Evolutionary conservation across 75 land plant genomes (phyloP).

Genomic region (Gnetum montanum): DNA sequence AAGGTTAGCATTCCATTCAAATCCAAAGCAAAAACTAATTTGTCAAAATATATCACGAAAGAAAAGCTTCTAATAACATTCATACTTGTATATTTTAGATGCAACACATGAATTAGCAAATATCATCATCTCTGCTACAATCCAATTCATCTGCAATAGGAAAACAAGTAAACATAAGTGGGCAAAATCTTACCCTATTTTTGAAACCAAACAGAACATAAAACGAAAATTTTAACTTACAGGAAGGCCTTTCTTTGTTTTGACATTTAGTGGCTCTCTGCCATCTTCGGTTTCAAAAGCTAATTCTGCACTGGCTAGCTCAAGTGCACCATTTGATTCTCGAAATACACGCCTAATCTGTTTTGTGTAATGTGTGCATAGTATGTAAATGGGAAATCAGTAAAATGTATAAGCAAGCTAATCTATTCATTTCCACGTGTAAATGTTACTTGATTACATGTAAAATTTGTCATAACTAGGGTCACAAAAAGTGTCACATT

Average conservation of each 20-base stretch:
- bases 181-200: background rate
- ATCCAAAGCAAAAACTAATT: no score
- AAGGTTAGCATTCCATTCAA: no score
- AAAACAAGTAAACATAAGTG: background rate
- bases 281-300: constrained; percentile 10
- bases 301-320: constrained; percentile 14
- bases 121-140: constrained; percentile 23
- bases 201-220: background rate
- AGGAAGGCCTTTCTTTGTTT: constrained; percentile 13
- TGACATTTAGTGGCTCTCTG: constrained; percentile 14
- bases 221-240: background rate
- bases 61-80: no score
- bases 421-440: no score
- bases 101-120: constrained; percentile 22
- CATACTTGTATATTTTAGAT: constrained; percentile 10
- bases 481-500: no score
- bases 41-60: no score
- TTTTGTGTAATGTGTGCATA: no score
- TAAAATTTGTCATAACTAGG: no score
- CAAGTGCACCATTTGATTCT: constrained; percentile 12
- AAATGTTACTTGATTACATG: no score
- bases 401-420: no score
- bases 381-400: no score
- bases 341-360: constrained; percentile 14
- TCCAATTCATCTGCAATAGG: constrained; percentile 21